Evolutionary conservation across 2,329 filamentous ascomycete genomes (phyloP), one percentile per base, ranked within the genome.

Genomic region (Magnaporthales sp.): DNA sequence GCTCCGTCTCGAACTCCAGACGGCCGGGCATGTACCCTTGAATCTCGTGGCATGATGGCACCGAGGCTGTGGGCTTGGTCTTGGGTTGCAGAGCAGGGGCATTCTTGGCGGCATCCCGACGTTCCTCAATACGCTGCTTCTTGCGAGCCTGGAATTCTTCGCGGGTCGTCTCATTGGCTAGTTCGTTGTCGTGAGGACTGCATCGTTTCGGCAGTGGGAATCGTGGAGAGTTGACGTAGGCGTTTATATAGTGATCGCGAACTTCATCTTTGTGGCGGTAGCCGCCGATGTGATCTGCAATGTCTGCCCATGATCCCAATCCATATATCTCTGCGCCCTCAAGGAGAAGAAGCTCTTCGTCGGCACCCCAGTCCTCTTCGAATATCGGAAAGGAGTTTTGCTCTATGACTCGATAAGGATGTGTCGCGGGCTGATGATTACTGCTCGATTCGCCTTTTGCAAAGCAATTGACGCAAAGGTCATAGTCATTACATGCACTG

Each of bases 311-410:
- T 26, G 94, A 98, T 3, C 95, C 95, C 64, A 99, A 81, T 0
- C 95, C 95, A 75, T 99, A 99, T 67, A 92, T 96, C 77, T 99
- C 95, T 11, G 92, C 93, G 26, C 95, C 95, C 79, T 99, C 95
- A 0, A 99, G 80, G 66, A 99, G 80, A 5, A 98, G 80, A n/a
- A 98, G 79, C 77, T 99, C 95, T 76, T 99, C 95, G 75, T 99
- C 95, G 27, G 95, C 95, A 65, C 95, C 95, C 95, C 95, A 99
- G 74, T 97, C 93, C 67, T 87, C 86, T 71, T 93, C 90, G 74
- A 96, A 99, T 67, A 99, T 98, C 0, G 95, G 95, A 64, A 99
- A 96, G 0, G 94, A 97, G 75, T 99, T 97, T 74, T 98, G 95
- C 77, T 99, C 95, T 70, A 99, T 97, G 38, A 99, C 95, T 69